These are phyloP conservation scores for Cyberlindnera sargentensis DNA, from an alignment of 805 yeast species.

Conservation along the genomic window DNA sequence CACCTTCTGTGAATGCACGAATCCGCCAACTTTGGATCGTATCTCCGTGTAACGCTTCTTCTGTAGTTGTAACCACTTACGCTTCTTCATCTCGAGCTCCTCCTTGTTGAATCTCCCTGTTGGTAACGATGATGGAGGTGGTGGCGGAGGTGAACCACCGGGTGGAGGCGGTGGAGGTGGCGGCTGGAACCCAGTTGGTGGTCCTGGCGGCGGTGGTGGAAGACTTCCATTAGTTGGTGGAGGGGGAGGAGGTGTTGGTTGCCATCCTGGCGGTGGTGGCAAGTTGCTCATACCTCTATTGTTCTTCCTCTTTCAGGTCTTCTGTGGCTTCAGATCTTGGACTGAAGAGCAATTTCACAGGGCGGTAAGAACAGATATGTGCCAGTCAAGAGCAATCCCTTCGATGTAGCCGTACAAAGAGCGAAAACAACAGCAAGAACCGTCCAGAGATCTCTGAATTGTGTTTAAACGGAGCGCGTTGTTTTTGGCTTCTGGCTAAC, in stretches of 20 bases:
- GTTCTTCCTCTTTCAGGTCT: background rate
- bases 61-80: slow-evolving; percentile 59
- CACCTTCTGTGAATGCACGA: slow-evolving; percentile 53
- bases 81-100: slow-evolving; percentile 37
- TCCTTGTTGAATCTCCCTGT: slow-evolving; percentile 13
- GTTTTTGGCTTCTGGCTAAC: background rate
- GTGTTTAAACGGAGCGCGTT: too few relatives aligned
- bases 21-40: slow-evolving; percentile 31
- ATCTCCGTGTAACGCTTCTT: slow-evolving; percentile 44
- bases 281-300: slow-evolving; percentile 2
- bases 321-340: background rate
- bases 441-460: too few relatives aligned
- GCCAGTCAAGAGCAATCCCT: too few relatives aligned
- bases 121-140: slow-evolving; percentile 14
- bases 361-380: too few relatives aligned
- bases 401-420: too few relatives aligned
- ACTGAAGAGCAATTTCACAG: too few relatives aligned
- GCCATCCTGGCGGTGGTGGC: slow-evolving; percentile 29
- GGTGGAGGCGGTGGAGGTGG: slow-evolving; percentile 26
- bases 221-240: slow-evolving; percentile 14
- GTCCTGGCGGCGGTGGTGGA: slow-evolving; percentile 25
- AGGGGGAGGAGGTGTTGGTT: slow-evolving; percentile 25
- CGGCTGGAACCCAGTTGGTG: slow-evolving; percentile 3
- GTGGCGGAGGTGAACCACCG: slow-evolving; percentile 28
- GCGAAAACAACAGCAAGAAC: too few relatives aligned